phyloP scores from a whole-genome alignment of 176 grass and related monocot species.

The Bolboschoenus planiculmis region DNA sequence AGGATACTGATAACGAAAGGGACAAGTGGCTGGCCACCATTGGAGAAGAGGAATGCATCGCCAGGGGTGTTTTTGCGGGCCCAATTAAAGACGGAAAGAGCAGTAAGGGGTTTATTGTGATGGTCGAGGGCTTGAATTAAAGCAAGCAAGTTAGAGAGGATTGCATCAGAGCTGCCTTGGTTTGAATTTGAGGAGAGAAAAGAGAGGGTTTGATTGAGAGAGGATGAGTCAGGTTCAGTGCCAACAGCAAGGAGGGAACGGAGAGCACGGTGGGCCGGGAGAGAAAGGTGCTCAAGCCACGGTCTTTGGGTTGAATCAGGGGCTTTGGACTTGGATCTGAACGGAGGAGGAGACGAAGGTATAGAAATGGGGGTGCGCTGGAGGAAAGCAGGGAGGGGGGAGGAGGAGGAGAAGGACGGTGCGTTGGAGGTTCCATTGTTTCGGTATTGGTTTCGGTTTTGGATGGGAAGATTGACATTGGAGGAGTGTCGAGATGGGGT shows the following conservation, averaged over 20 bases:
- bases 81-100: slow-evolving; percentile 45
- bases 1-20: slow-evolving; percentile 51
- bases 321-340: background rate
- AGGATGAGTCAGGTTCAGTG: background rate
- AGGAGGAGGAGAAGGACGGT: slow-evolving; percentile 36
- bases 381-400: slow-evolving; percentile 17
- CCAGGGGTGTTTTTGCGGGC: slow-evolving; percentile 44
- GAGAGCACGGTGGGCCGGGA: slow-evolving; percentile 44
- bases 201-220: slow-evolving; percentile 37
- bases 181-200: slow-evolving; percentile 25
- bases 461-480: background rate
- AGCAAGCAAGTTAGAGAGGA: slow-evolving; percentile 36
- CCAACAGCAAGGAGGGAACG: slow-evolving; percentile 27
- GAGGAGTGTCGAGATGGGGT: background rate
- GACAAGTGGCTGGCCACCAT: slow-evolving; percentile 31
- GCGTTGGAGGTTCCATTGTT: slow-evolving; percentile 28
- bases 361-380: slow-evolving; percentile 25
- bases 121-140: slow-evolving; percentile 46
- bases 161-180: background rate
- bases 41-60: slow-evolving; percentile 32
- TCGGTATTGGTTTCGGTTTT: slow-evolving; percentile 21
- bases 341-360: slow-evolving; percentile 20
- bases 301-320: background rate
- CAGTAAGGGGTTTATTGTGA: slow-evolving; percentile 27
- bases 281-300: slow-evolving; percentile 35